Evolutionary conservation across 2,329 filamentous ascomycete species (phyloP).

Genomic region (Xylaria sp.): DNA sequence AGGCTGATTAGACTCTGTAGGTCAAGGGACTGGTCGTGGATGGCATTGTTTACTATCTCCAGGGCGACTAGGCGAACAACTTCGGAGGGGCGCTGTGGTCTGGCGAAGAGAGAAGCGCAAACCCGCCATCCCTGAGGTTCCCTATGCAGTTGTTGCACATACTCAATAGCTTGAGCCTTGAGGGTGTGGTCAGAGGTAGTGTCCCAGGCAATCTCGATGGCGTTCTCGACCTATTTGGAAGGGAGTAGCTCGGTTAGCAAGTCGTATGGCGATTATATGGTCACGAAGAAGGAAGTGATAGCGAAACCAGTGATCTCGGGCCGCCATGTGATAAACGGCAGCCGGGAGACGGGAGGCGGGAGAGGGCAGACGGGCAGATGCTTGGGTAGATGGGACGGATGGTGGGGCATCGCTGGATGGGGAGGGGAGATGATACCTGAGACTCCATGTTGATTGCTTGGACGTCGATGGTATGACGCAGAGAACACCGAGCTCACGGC

Average conservation of each 20-base stretch:
- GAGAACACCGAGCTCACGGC: slow-evolving; percentile 46
- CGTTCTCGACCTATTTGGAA: slow-evolving; percentile 80
- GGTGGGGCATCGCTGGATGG: slow-evolving; percentile 25
- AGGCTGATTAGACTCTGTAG: slow-evolving; percentile 77
- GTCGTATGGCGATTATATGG: not conserved
- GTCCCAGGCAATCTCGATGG: slow-evolving; percentile 93
- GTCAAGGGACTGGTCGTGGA: slow-evolving; percentile 83
- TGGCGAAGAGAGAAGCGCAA: slow-evolving; percentile 86
- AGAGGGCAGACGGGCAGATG: slow-evolving; percentile 30
- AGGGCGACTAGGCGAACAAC: slow-evolving; percentile 89
- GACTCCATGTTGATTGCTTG: slow-evolving; percentile 57
- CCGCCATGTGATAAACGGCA: slow-evolving; percentile 5
- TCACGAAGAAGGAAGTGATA: not conserved
- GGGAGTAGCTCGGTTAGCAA: slow-evolving; percentile 35
- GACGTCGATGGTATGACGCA: slow-evolving; percentile 44
- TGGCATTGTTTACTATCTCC: slow-evolving; percentile 91
- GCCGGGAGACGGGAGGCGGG: slow-evolving; percentile 37
- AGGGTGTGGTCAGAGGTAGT: slow-evolving; percentile 78
- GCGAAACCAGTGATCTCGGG: not conserved
- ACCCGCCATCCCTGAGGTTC: slow-evolving; percentile 91
- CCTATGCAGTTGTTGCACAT: slow-evolving; percentile 79
- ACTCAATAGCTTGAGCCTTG: slow-evolving; percentile 85
- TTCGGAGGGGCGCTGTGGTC: slow-evolving; percentile 79
- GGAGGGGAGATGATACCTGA: slow-evolving; percentile 54
- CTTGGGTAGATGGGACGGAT: slow-evolving; percentile 43